These are phyloP conservation scores for Hericium erinaceus DNA, from an alignment of 768 basidiomycete species.

Conservation along the genomic window DNA sequence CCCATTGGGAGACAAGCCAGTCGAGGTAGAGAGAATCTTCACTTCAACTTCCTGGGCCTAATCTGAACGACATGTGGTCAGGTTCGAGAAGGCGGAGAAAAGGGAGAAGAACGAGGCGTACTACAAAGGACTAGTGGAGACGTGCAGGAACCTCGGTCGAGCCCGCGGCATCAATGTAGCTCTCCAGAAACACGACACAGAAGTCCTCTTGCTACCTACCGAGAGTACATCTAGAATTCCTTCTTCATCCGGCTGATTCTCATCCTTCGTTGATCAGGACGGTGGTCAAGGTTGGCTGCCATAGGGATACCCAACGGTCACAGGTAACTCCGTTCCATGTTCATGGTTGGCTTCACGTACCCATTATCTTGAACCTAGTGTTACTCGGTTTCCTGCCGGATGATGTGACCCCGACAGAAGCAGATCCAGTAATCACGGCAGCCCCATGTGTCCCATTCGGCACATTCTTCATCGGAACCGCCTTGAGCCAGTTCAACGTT, in stretches of 20 bases:
- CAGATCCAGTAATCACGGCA: slow-evolving; percentile 19
- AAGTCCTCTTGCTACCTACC: slow-evolving; percentile 43
- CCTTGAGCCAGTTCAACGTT: slow-evolving; percentile 38
- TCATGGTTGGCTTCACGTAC: neutral
- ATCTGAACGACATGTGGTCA: neutral
- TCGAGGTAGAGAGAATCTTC: slow-evolving; percentile 22
- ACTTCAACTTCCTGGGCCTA: neutral
- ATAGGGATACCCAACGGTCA: slow-evolving; percentile 30
- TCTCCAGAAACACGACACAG: slow-evolving; percentile 34
- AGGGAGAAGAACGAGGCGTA: slow-evolving; percentile 20
- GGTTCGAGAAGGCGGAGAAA: neutral
- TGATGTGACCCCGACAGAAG: slow-evolving; percentile 17
- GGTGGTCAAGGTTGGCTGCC: slow-evolving; percentile 13
- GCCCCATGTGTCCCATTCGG: slow-evolving; percentile 29
- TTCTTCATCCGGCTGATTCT: neutral
- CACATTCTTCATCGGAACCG: slow-evolving; percentile 35
- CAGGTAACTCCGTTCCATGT: slow-evolving; percentile 16
- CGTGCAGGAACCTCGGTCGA: slow-evolving; percentile 27
- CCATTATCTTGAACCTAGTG: slow-evolving; percentile 8
- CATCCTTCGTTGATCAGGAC: neutral
- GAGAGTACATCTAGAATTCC: slow-evolving; percentile 3
- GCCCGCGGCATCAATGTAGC: slow-evolving; percentile 46
- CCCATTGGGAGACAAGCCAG: slow-evolving; percentile 18
- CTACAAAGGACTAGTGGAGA: slow-evolving; percentile 31
- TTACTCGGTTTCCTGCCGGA: slow-evolving; percentile 29